Base-by-base conservation (phyloP, 768 basidiomycete species). In the Xerocomus spinulosus region DNA sequence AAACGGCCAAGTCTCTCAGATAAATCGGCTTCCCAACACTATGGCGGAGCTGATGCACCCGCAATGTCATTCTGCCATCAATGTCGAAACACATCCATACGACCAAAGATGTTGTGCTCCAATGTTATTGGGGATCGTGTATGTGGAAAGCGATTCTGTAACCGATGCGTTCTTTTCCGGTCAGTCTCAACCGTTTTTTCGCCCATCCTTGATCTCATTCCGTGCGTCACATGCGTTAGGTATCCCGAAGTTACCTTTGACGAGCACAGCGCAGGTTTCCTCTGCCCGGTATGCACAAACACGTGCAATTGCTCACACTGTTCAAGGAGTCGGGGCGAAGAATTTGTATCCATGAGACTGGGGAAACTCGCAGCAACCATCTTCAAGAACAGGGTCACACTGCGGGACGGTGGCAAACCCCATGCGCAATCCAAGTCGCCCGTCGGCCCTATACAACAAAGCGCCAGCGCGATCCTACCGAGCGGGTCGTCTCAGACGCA, bases 271-370 rank as follows among this genome's bases (percentile, higher is more conserved):
- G 51, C 53, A 4, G 44, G 57, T 7, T 74, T 73, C 43, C 46
- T 54, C 20, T 82, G 81, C 53, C 80, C 80, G 0, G 53, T 21
- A 13, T 82, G 79, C 54, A 54, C 58, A 3, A 54, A 64, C 10
- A 71, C 51, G 10, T 82, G 80, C 60, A 78, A 74, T 37, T 82
- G 80, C 56, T 73, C 75, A 10, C 0, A 5, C 0, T 81, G 79
- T 53, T 66, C 72, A 13, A 51, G 59, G 23, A 69, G 52, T 48
- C 70, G 80, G 5, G 78, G 79, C 5, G 80, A 78, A 42, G 52
- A 58, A 10, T 80, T 78, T 48, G 47, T 78, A 9, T 62, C 70
- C 8, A 61, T 62, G 53, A 53, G 62, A 36, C 52, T 52, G 2
- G 61, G 52, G 3, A 61, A 61, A 13, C 52, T 59, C 9, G 64